A percentile compares a stretch with the other conserved stretches of the same genome.
phyloP scores from a whole-genome alignment of 2,329 filamentous ascomycete genomes.

The Neonectria ditissima region DNA sequence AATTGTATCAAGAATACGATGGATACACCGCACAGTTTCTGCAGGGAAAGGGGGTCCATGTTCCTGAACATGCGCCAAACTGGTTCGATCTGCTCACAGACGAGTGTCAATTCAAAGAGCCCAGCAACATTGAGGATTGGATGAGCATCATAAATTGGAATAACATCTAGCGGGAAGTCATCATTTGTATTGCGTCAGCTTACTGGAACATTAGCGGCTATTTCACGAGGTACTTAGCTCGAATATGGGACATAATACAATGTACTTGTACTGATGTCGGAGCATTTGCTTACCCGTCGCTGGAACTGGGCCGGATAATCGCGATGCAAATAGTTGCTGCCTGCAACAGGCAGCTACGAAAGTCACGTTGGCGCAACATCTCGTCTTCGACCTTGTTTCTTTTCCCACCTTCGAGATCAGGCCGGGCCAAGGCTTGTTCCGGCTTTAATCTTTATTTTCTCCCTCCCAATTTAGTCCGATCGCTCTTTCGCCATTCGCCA shows the following conservation, averaged over 20 bases:
- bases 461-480: conserved; percentile 33
- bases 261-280: not conserved
- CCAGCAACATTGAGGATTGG: conserved; percentile 40
- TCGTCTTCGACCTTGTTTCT: not conserved
- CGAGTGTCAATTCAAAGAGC: conserved; percentile 25
- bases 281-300: not conserved
- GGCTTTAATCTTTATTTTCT: conserved; percentile 33
- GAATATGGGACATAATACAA: not conserved
- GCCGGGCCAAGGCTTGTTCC: conserved; percentile 37
- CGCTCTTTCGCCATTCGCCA: conserved; percentile 56
- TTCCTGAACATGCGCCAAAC: conserved; percentile 39
- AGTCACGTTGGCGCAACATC: not conserved
- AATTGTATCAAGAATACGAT: conserved; percentile 38
- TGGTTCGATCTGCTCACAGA: conserved; percentile 38
- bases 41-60: conserved; percentile 37
- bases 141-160: conserved; percentile 43
- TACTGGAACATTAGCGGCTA: too few species aligned
- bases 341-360: not conserved
- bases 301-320: not conserved
- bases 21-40: conserved; percentile 32
- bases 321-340: not conserved
- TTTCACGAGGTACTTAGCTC: conserved; percentile 5
- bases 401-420: not conserved
- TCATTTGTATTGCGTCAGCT: not conserved
- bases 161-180: not conserved